These are phyloP conservation scores for Dendrostoma leiphaemia DNA, from an alignment of 2,329 filamentous ascomycete species.

Conservation along the genomic window DNA sequence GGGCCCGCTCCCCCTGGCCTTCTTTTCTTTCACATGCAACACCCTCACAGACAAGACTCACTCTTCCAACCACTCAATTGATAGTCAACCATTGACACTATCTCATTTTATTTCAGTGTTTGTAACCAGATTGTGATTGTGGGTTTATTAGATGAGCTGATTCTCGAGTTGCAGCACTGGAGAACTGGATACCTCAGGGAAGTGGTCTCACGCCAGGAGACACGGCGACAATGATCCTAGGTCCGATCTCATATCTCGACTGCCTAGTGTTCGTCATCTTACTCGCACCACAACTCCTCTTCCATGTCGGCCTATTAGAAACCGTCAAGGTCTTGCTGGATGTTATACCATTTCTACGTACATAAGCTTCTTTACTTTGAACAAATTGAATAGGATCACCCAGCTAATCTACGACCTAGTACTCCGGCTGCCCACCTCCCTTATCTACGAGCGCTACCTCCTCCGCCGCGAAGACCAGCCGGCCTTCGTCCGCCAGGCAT, in stretches of 20 bases:
- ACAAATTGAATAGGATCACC: no score
- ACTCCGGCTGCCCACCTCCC: constrained; percentile 54
- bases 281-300: constrained; percentile 68
- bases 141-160: no score
- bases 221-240: constrained; percentile 65
- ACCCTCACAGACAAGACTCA: no score
- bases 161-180: no score
- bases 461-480: constrained; percentile 41
- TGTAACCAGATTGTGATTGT: no score
- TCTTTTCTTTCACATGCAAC: neutral
- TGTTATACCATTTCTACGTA: constrained; percentile 70
- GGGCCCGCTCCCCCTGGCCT: neutral
- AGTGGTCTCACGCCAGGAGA: neutral
- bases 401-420: constrained; percentile 37
- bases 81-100: no score
- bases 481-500: constrained; percentile 67
- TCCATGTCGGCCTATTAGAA: constrained; percentile 61
- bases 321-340: constrained; percentile 57
- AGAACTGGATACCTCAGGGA: no score
- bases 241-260: constrained; percentile 72
- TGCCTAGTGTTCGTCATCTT: constrained; percentile 71
- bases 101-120: no score
- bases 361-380: no score
- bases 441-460: constrained; percentile 58
- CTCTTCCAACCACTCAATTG: no score